Evolutionary conservation across 495 filamentous ascomycete species (phyloP).

Genomic region (Rhypophila decipiens): DNA sequence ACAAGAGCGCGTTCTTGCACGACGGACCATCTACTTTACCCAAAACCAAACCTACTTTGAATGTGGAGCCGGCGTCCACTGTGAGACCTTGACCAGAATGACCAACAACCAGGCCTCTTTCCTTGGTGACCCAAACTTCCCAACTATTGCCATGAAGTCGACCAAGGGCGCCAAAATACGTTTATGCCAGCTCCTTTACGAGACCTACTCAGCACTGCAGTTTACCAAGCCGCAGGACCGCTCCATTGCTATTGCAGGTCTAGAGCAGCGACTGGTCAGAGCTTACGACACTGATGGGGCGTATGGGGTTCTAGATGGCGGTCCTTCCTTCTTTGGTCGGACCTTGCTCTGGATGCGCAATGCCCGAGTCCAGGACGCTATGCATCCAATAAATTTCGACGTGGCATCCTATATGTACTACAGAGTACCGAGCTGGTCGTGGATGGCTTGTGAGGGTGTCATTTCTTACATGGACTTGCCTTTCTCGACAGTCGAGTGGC

Average conservation of each 20-base stretch:
- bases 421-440: constrained; percentile 4
- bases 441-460: constrained; percentile 7
- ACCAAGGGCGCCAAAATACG: constrained; percentile 13
- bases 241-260: constrained; percentile 22
- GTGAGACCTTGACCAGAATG: constrained; percentile 25
- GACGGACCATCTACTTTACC: constrained; percentile 34
- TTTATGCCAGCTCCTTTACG: constrained; percentile 21
- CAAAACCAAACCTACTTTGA: constrained; percentile 33
- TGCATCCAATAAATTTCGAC: neutral
- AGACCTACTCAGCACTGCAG: constrained; percentile 21
- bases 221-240: constrained; percentile 18
- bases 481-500: too few relatives aligned
- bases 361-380: neutral
- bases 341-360: constrained; percentile 16
- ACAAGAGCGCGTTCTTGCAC: constrained; percentile 33
- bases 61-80: constrained; percentile 32
- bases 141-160: constrained; percentile 6
- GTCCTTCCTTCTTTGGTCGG: constrained; percentile 3
- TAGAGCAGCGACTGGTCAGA: constrained; percentile 19
- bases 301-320: constrained; percentile 15
- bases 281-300: constrained; percentile 14
- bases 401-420: too few relatives aligned
- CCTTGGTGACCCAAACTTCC: constrained; percentile 30
- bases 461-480: too few relatives aligned
- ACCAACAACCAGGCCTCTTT: constrained; percentile 25